phyloP scores from a whole-genome alignment of 306 rosid species.

The Begonia loranthoides region DNA sequence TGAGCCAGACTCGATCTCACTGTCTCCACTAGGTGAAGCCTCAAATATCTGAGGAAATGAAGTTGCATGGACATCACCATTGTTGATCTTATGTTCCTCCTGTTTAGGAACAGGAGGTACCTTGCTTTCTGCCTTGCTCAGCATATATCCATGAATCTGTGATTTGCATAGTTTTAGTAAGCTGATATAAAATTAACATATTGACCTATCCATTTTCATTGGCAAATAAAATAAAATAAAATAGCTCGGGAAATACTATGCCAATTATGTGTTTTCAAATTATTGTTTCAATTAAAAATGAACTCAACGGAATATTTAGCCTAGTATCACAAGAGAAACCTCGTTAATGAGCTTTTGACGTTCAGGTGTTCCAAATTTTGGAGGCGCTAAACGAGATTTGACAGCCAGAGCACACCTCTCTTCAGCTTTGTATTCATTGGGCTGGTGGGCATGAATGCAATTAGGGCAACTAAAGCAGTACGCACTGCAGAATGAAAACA shows the following conservation, averaged over 20 bases:
- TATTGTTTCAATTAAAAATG: too few species aligned
- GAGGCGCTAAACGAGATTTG: slow-evolving; percentile 77
- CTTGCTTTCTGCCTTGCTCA: slow-evolving; percentile 79
- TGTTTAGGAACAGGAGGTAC: slow-evolving; percentile 53
- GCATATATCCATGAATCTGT: slow-evolving; percentile 78
- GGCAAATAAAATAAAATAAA: too few species aligned
- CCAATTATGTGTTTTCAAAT: too few species aligned
- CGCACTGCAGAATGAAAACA: slow-evolving; percentile 36
- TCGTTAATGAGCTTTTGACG: slow-evolving; percentile 76
- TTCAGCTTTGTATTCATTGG: slow-evolving; percentile 93
- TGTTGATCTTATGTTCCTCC: slow-evolving; percentile 27
- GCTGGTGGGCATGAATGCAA: slow-evolving; percentile 94
- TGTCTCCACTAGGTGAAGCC: too few species aligned
- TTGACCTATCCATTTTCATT: too few species aligned
- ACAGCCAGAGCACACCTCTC: slow-evolving; percentile 66
- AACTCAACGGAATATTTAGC: too few species aligned
- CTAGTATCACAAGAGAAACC: slow-evolving; percentile 10
- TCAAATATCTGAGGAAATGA: slow-evolving; percentile 7
- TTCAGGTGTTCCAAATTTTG: slow-evolving; percentile 64
- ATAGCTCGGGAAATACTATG: too few species aligned
- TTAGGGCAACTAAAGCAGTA: slow-evolving; percentile 85
- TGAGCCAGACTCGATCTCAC: too few species aligned
- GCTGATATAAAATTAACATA: not conserved
- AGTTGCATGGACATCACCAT: slow-evolving; percentile 19
- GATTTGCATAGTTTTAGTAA: not conserved